Conservation (phyloP, 306 rosid species). For the Morella rubra region DNA sequence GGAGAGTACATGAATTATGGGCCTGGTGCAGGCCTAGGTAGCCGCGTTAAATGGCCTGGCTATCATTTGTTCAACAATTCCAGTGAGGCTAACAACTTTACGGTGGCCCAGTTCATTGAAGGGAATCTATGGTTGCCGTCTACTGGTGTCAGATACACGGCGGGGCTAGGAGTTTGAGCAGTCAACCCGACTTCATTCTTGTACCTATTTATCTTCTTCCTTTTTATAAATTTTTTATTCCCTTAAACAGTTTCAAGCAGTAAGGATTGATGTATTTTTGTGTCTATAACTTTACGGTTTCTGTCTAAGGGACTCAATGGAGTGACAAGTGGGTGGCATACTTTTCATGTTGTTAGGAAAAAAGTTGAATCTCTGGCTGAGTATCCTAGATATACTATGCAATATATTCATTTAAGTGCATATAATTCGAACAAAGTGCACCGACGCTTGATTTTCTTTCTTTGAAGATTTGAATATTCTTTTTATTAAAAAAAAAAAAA, state of each 20-base stretch:
- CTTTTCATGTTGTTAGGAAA: too few relatives aligned
- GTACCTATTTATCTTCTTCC: not conserved
- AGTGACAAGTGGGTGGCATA: too few relatives aligned
- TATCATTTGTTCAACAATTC: constrained; percentile 51
- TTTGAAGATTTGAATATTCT: too few relatives aligned
- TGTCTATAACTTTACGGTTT: not conserved
- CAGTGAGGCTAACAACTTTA: constrained; percentile 40
- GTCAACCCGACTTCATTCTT: not conserved
- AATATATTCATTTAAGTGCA: too few relatives aligned
- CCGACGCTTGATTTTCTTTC: too few relatives aligned
- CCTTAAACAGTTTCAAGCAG: not conserved
- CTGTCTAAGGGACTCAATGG: too few relatives aligned
- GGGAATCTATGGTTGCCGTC: constrained; percentile 81
- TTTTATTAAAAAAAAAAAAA: too few relatives aligned
- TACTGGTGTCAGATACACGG: constrained; percentile 61
- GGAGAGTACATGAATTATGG: constrained; percentile 75
- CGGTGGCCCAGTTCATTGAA: constrained; percentile 61
- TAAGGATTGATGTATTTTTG: not conserved
- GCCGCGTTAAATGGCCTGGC: constrained; percentile 72
- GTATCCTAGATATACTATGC: too few relatives aligned
- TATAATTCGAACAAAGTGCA: too few relatives aligned
- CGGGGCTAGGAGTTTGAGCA: constrained; percentile 41
- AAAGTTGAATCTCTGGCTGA: too few relatives aligned
- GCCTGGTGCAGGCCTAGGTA: constrained; percentile 42
- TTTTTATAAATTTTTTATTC: not conserved